phyloP scores from a whole-genome alignment of 371 early-diverging fungal genomes.

The Apophysomyces sp. region DNA sequence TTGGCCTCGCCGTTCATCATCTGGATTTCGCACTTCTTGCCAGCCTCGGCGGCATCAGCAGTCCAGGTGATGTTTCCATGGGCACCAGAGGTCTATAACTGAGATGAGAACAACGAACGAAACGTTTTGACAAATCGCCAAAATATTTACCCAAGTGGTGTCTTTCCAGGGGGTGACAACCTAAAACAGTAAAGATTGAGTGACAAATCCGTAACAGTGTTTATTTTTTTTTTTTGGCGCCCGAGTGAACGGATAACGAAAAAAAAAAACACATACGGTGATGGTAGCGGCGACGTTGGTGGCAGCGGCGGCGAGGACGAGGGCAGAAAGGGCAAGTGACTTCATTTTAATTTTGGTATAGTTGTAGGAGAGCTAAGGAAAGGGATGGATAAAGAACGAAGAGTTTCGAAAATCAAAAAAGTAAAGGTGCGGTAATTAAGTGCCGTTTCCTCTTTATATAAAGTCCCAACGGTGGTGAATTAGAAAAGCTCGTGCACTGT shows the following conservation, averaged over 20 bases:
- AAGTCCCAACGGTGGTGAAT: not conserved
- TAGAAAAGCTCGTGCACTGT: constrained; percentile 1
- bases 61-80: constrained; percentile 47
- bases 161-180: constrained; percentile 43
- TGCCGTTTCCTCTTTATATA: not conserved
- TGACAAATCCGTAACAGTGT: not conserved
- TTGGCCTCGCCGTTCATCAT: constrained; percentile 39
- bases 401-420: not conserved
- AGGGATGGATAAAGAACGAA: constrained; percentile 6
- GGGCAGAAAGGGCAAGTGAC: constrained; percentile 15
- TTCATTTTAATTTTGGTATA: constrained; percentile 12
- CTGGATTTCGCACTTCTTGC: constrained; percentile 40
- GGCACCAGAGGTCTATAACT: constrained; percentile 44
- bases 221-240: not conserved
- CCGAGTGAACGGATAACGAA: not conserved
- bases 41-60: constrained; percentile 24
- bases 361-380: not conserved
- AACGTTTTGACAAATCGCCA: no score
- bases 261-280: constrained; percentile 10
- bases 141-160: constrained; percentile 40
- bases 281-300: constrained; percentile 15
- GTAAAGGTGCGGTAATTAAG: not conserved
- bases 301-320: constrained; percentile 16
- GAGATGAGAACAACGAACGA: no score
- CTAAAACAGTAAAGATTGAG: constrained; percentile 12